Evolutionary conservation across 768 basidiomycete genomes (phyloP).

Genomic region (Panaeolus cyanescens): DNA sequence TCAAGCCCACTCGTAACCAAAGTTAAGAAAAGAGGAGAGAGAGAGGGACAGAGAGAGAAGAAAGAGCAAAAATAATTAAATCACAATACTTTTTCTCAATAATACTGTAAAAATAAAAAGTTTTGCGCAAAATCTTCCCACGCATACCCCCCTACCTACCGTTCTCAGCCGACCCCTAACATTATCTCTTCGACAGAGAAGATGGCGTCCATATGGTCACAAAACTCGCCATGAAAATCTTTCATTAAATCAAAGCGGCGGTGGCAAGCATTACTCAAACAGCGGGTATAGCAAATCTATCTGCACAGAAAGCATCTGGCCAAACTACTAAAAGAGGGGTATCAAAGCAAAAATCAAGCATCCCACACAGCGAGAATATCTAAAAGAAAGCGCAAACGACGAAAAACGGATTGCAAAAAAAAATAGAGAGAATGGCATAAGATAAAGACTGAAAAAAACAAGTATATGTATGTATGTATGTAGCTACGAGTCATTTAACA

Average conservation of each 20-base stretch:
- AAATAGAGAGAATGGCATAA: neutral
- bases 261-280: neutral
- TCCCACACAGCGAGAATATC: neutral
- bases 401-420: neutral
- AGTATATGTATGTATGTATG: conserved; percentile 23
- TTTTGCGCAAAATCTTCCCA: neutral
- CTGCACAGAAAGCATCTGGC: neutral
- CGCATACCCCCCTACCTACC: neutral
- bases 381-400: neutral
- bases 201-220: no score
- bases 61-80: no score
- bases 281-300: neutral
- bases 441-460: conserved; percentile 2
- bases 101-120: neutral
- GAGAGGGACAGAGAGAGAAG: neutral
- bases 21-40: neutral
- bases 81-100: neutral
- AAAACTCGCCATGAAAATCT: no score
- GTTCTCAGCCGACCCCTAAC: neutral
- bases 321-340: conserved; percentile 4
- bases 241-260: no score
- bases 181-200: no score
- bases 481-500: neutral
- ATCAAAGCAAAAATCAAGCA: conserved; percentile 1
- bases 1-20: neutral